A percentile compares a stretch with the other conserved stretches of the same genome.
Conservation (phyloP, 73 alveolate genomes). For the Tetrahymena malaccensis region DNA sequence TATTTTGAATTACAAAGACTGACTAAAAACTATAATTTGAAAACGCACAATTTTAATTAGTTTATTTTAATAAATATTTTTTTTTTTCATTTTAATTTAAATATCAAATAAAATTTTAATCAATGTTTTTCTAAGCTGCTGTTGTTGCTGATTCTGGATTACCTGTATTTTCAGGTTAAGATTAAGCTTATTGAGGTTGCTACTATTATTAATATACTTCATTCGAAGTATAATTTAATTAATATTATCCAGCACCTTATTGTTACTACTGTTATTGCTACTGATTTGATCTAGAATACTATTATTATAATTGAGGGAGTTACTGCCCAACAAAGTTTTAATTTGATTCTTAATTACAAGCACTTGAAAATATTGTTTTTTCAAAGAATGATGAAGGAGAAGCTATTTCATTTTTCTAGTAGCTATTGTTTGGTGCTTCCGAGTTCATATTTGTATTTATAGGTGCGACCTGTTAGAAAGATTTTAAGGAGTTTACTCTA, state of each 20-base stretch:
- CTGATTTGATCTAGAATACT: background rate
- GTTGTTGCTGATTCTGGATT: background rate
- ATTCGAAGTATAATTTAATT: background rate
- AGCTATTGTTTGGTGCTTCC: background rate
- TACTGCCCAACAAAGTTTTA: background rate
- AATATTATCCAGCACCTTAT: background rate
- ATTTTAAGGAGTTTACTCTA: background rate
- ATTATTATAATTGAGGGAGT: background rate
- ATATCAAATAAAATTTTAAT: background rate
- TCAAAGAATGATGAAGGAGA: background rate
- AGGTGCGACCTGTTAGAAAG: background rate
- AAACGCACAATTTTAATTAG: background rate
- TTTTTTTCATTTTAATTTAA: too few relatives aligned
- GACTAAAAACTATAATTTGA: background rate
- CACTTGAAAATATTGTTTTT: background rate
- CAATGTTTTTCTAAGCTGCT: background rate
- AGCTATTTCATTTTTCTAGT: background rate
- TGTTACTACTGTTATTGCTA: too few relatives aligned
- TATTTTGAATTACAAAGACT: background rate
- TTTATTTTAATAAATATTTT: too few relatives aligned
- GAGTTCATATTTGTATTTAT: background rate
- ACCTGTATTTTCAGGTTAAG: background rate
- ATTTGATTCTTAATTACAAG: background rate
- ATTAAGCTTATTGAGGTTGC: background rate
- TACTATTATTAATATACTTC: background rate